A percentile compares a stretch with the other conserved stretches of the same genome.
phyloP scores from a whole-genome alignment of 2,329 filamentous ascomycete species.

The Fusarium oligoseptatum region DNA sequence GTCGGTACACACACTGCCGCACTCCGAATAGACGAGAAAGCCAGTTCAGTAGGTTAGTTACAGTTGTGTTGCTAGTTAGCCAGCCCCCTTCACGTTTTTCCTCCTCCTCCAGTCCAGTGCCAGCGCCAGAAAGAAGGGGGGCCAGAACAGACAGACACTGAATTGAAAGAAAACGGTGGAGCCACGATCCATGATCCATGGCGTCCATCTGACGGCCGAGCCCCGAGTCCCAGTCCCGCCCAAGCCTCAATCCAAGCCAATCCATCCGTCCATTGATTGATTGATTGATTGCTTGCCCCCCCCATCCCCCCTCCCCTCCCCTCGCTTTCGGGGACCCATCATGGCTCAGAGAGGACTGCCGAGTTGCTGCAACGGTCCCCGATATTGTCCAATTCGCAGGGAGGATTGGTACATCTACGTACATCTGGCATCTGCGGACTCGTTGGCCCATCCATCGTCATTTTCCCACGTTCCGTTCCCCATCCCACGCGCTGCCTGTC shows the following conservation, averaged over 20 bases:
- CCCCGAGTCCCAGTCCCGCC: constrained; percentile 30
- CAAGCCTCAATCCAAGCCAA: constrained; percentile 39
- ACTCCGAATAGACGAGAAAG: constrained; percentile 36
- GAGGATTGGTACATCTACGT: constrained; percentile 9
- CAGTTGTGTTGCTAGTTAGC: constrained; percentile 34
- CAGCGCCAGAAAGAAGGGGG: constrained; percentile 15
- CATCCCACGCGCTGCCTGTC: constrained; percentile 2
- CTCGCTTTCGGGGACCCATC: constrained; percentile 4
- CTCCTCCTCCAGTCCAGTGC: not conserved
- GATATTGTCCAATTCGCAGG: constrained; percentile 28
- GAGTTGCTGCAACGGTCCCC: constrained; percentile 36
- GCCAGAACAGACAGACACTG: constrained; percentile 3
- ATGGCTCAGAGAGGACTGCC: constrained; percentile 24
- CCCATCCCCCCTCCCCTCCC: not conserved
- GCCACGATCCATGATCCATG: constrained; percentile 38
- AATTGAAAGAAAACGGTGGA: constrained; percentile 44
- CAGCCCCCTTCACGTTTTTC: constrained; percentile 13
- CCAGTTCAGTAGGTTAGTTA: constrained; percentile 11
- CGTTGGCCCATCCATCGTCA: constrained; percentile 26
- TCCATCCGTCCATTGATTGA: not conserved
- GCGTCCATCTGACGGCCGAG: constrained; percentile 34
- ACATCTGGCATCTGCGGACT: constrained; percentile 8
- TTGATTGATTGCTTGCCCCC: not conserved
- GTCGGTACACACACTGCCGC: constrained; percentile 40
- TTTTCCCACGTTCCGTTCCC: constrained; percentile 20